These are phyloP conservation scores for Penicillium manginii DNA, from an alignment of 495 filamentous ascomycete species.

Conservation along the genomic window DNA sequence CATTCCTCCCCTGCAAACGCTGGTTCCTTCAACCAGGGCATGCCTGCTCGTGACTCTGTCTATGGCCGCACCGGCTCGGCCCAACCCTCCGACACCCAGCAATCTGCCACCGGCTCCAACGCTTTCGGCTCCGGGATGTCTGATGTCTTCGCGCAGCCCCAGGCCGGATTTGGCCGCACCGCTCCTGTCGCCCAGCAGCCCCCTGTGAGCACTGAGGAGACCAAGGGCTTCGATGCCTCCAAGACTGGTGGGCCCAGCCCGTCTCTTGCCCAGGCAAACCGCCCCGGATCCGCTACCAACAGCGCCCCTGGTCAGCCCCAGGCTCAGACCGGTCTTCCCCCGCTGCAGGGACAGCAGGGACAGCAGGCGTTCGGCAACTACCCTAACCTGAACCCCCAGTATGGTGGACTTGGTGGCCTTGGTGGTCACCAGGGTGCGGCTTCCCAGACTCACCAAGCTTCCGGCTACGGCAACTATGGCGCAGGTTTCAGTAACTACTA, in stretches of 20 bases:
- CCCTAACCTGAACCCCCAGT: constrained; percentile 74
- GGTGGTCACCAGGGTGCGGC: constrained; percentile 63
- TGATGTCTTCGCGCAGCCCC: constrained; percentile 76
- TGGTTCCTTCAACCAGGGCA: constrained; percentile 68
- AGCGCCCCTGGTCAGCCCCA: constrained; percentile 64
- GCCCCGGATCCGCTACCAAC: constrained; percentile 85
- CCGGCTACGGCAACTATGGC: constrained; percentile 57
- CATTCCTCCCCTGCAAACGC: constrained; percentile 73
- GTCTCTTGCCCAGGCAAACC: constrained; percentile 74
- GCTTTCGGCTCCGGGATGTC: constrained; percentile 72
- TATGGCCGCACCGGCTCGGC: constrained; percentile 77
- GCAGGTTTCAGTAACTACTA: constrained; percentile 73
- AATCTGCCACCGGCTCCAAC: constrained; percentile 57
- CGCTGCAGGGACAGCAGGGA: constrained; percentile 71
- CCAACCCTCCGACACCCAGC: constrained; percentile 71
- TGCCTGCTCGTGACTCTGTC: constrained; percentile 71
- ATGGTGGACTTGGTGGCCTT: constrained; percentile 71
- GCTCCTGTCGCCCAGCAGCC: constrained; percentile 69
- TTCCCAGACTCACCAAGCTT: constrained; percentile 58
- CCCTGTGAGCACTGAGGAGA: constrained; percentile 63
- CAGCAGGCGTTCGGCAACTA: constrained; percentile 75
- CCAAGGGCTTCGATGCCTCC: constrained; percentile 77
- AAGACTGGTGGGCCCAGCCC: constrained; percentile 83
- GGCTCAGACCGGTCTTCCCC: constrained; percentile 65
- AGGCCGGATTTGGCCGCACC: constrained; percentile 68